These are phyloP conservation scores for Magnusiomyces ingens DNA, from an alignment of 1,139 yeast species.

Conservation along the genomic window DNA sequence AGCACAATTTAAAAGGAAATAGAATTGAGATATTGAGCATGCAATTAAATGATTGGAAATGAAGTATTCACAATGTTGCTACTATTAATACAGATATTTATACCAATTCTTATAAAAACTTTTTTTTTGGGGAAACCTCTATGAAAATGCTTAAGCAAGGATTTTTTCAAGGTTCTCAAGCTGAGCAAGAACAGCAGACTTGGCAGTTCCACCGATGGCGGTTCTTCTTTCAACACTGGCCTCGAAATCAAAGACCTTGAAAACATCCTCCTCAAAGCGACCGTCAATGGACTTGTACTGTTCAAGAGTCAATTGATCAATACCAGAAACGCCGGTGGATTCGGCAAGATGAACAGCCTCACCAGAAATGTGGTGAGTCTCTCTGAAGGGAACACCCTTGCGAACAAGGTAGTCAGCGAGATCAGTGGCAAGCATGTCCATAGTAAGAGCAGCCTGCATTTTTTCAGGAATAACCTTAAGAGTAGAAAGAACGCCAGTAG, in stretches of 20 bases:
- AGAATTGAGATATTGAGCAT: no score
- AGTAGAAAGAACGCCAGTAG: constrained; percentile 94
- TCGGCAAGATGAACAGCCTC: constrained; percentile 93
- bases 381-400: constrained; percentile 98
- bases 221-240: constrained; percentile 92
- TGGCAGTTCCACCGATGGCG: constrained; percentile 97
- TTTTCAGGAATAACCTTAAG: constrained; percentile 60
- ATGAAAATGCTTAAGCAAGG: constrained; percentile 13
- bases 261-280: constrained; percentile 77
- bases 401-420: constrained; percentile 95
- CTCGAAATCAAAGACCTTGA: constrained; percentile 81
- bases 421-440: constrained; percentile 99
- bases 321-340: constrained; percentile 65
- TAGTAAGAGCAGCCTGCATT: constrained; percentile 84
- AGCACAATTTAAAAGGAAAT: no score
- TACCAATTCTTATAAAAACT: not conserved
- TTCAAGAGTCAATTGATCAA: constrained; percentile 63
- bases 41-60: no score
- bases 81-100: no score
- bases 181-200: constrained; percentile 76
- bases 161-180: constrained; percentile 36
- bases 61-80: no score
- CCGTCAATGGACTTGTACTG: constrained; percentile 74
- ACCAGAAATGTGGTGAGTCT: constrained; percentile 97
- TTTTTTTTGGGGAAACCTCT: no score